Conservation (phyloP, 306 rosid genomes). For the Delonix regia region DNA sequence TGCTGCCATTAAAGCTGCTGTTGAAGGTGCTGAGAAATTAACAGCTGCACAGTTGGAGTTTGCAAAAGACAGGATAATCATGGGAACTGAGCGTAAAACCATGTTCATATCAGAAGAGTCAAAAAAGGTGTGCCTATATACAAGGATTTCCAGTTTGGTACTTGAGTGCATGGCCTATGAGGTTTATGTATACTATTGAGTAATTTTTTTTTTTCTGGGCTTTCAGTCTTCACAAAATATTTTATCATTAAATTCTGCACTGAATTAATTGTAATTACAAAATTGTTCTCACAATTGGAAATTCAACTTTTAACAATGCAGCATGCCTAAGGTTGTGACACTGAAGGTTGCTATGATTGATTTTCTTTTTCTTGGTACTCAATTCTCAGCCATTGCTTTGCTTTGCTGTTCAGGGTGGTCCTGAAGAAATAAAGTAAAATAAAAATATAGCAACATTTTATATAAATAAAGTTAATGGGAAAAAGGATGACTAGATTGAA, state of each 20-base stretch:
- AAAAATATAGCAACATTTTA: not conserved
- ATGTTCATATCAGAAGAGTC: slow-evolving; percentile 92
- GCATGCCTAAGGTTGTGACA: not conserved
- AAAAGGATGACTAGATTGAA: not conserved
- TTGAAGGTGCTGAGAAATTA: slow-evolving; percentile 94
- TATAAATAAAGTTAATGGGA: not conserved
- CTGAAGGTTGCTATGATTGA: not conserved
- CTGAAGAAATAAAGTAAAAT: not conserved
- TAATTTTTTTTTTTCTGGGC: not conserved
- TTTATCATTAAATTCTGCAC: slow-evolving; percentile 11
- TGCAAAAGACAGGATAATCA: slow-evolving; percentile 94
- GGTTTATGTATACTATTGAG: slow-evolving; percentile 20
- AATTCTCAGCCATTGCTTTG: not conserved
- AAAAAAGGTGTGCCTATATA: slow-evolving; percentile 66
- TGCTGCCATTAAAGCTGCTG: slow-evolving; percentile 99
- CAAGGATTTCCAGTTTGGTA: slow-evolving; percentile 27
- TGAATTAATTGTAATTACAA: not conserved
- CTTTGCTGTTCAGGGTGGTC: not conserved
- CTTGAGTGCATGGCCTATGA: slow-evolving; percentile 17
- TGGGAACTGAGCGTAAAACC: slow-evolving; percentile 98
- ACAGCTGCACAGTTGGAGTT: slow-evolving; percentile 80
- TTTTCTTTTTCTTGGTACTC: not conserved
- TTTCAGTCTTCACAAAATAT: slow-evolving; percentile 3
- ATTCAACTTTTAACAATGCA: not conserved
- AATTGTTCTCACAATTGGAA: not conserved